Base-by-base conservation (phyloP, 805 yeast genomes). In the Sugiyamaella boreocaroliniensis region DNA sequence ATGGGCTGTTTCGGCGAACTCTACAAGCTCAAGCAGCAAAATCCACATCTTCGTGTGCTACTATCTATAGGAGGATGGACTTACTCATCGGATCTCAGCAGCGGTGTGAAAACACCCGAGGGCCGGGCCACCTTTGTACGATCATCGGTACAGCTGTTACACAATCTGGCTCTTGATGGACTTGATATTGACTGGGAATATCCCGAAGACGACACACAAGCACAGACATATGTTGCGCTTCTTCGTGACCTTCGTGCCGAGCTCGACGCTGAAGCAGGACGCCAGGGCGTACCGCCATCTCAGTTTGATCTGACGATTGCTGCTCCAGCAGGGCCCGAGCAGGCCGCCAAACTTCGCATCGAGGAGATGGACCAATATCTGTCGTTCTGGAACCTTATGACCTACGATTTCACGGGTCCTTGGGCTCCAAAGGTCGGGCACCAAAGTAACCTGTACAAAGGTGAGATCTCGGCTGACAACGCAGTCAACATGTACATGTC, bases 181-280 rank as follows among this genome's bases (percentile, higher is more conserved):
- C 71, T 92, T 45, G 98, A 93, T 67, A 70, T 92, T 29, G 99
- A 92, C 69, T 92, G 97, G 97, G 99, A 92, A 68, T 92, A 82
- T 62, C 96, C 97, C 0, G 64, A 67, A 7, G 72, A 66, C 43
- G 61, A 64, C 2, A 62, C 64, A 0, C 82, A 86, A 55, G 80
- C 81, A 1, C 46, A 60, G 0, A 63, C 66, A 40, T 75, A 80
- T 55, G 70, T 77, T 1, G 61, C 64, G 3, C 56, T 88, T 41
- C 66, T 85, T 16, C 58, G 60, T 43, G 55, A 51, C 14, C 58
- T 82, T 22, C 72, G 81, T 43, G 44, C 14, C 1, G 72, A 62
- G 32, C 64, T 86, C 51, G 68, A 72, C 52, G 41, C 54, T 9
- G 56, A 75, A 9, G 82, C 80, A 51, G 18, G 45, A 0, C 50